These are phyloP conservation scores for Gigaspora rosea DNA, from an alignment of 192 early-diverging fungal genomes.

Conservation along the genomic window DNA sequence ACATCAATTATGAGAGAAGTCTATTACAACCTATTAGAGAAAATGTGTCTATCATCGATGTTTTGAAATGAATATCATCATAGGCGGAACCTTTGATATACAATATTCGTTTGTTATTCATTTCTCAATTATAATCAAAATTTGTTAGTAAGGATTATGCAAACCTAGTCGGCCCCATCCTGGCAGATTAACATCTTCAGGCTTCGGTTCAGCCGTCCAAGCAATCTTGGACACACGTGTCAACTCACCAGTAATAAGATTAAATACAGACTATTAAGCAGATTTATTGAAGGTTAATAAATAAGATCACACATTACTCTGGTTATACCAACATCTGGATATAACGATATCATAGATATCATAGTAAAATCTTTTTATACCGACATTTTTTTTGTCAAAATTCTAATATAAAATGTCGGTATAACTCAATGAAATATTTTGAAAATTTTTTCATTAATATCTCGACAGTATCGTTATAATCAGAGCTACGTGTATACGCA, in stretches of 20 bases:
- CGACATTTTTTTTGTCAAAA: too few species aligned
- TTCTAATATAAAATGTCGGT: too few species aligned
- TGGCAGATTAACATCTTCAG: conserved; percentile 47
- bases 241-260: conserved; percentile 47
- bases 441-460: too few species aligned
- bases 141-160: background rate
- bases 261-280: conserved; percentile 45
- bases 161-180: conserved; percentile 58
- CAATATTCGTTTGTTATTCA: background rate
- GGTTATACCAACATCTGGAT: too few species aligned
- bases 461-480: too few species aligned
- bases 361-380: too few species aligned
- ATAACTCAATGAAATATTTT: too few species aligned
- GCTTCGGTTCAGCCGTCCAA: conserved; percentile 43
- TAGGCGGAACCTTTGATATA: conserved; percentile 35
- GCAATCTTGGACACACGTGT: conserved; percentile 41
- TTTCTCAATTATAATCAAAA: background rate
- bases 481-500: too few species aligned
- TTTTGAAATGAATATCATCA: conserved; percentile 55
- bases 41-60: conserved; percentile 55
- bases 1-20: background rate
- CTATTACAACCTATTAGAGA: conserved; percentile 50
- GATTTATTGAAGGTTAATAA: background rate
- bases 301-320: background rate
- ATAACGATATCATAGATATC: too few species aligned